Base-by-base conservation (phyloP, 352 stramenopile genomes). In the Pythium sukuiense region DNA sequence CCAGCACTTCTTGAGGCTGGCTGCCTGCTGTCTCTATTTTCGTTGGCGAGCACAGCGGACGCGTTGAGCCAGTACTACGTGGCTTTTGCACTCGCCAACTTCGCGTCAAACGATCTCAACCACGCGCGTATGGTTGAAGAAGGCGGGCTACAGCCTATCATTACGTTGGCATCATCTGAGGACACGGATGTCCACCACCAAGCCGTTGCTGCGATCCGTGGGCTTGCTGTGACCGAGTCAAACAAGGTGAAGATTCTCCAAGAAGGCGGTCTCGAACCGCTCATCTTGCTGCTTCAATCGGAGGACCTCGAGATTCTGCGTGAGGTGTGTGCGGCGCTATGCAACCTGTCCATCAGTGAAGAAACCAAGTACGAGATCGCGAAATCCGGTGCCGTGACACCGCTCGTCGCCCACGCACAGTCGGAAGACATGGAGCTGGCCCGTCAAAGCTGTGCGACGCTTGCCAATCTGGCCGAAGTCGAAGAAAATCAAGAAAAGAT, bases 281-380 rank as follows among this genome's bases (percentile, higher is more conserved):
- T 99, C 13, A 87, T 94, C 27, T 65, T 97, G 45, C 77, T 99
- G 5, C 75, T 99, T 13, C 70, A 90, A 55, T 96, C 89, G 0
- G 74, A 89, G 45, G 95, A 99, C 65, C 75, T 96, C 11, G 93
- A 98, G 69, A 97, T 99, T 35, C 74, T 99, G 11, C 82, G 94
- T 0, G 96, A 99, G 64, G 91, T 96, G 1, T 98, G 92, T 55
- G 96, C 93, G 0, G 94, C 93, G 3, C 74, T 99, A 0, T 98
- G 90, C 67, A 99, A 99, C 74, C 79, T 99, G 30, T 97, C 93
- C 6, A 76, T 98, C 35, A 93, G 87, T 33, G 95, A 98, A 55
- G 96, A 99, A 70, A 99, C 97, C 69, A 99, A 99, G 74, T 98
- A 98, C 65, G 97, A 99, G 72, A 97, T 99, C 39, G 86, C 90